phyloP scores from a whole-genome alignment of 2,329 filamentous ascomycete species.

The Aspergillus fumigatus region DNA sequence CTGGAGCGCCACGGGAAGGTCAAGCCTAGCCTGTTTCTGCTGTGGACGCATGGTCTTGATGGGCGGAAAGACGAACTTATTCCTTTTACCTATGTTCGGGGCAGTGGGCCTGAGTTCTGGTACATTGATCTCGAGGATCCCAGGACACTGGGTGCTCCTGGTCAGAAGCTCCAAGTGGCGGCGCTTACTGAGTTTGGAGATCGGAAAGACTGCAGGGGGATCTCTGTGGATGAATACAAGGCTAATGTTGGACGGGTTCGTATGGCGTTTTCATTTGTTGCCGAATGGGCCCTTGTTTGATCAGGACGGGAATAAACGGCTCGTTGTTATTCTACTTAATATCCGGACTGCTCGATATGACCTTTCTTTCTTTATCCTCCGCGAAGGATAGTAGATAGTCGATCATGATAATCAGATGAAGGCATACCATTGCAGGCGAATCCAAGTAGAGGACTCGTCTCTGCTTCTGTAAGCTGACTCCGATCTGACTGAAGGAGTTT shows the following conservation, averaged over 20 bases:
- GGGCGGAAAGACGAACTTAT: slow-evolving; percentile 65
- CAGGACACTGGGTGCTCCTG: slow-evolving; percentile 61
- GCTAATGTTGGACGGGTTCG: slow-evolving; percentile 44
- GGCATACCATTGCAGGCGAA: no score
- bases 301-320: neutral
- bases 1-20: slow-evolving; percentile 59
- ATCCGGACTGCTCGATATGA: no score
- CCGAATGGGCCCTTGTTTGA: slow-evolving; percentile 52
- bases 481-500: no score
- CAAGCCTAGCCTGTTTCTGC: slow-evolving; percentile 61
- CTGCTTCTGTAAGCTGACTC: no score
- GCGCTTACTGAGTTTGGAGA: slow-evolving; percentile 55
- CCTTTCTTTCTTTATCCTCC: no score
- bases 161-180: slow-evolving; percentile 63
- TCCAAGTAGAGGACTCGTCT: no score
- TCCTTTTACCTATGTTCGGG: slow-evolving; percentile 55
- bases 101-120: slow-evolving; percentile 61
- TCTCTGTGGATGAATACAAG: slow-evolving; percentile 47
- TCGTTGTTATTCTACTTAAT: no score
- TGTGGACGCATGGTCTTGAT: slow-evolving; percentile 63
- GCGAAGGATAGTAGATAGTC: no score
- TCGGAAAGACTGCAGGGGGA: slow-evolving; percentile 48
- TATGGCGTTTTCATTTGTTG: slow-evolving; percentile 49
- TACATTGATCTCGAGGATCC: slow-evolving; percentile 68
- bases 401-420: no score